A percentile compares a stretch with the other conserved stretches of the same genome.
These are phyloP conservation scores for Nigrograna mackinnonii DNA, from an alignment of 2,329 filamentous ascomycete species.

Conservation along the genomic window DNA sequence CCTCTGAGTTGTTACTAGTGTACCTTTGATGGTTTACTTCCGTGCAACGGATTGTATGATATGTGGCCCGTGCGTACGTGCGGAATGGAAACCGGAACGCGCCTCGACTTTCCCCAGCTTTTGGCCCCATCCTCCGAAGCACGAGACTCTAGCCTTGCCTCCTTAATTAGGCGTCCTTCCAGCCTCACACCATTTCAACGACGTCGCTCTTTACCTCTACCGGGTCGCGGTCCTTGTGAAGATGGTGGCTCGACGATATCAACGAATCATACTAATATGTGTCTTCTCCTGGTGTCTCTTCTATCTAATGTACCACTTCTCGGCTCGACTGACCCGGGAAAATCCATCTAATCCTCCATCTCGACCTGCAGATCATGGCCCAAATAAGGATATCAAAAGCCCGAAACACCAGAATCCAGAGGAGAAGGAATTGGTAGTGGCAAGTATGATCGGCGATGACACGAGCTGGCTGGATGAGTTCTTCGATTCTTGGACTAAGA, in stretches of 20 bases:
- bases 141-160: too few species aligned
- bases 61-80: too few species aligned
- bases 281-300: not conserved
- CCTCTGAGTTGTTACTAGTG: too few species aligned
- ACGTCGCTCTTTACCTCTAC: too few species aligned
- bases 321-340: not conserved
- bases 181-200: too few species aligned
- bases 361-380: not conserved
- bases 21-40: too few species aligned
- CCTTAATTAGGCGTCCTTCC: too few species aligned
- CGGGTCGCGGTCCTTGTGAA: too few species aligned
- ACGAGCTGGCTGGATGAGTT: conserved; percentile 35
- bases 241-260: conserved; percentile 13
- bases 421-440: conserved; percentile 32
- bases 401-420: conserved; percentile 1
- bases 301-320: conserved; percentile 3
- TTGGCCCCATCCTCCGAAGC: too few species aligned
- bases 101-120: too few species aligned
- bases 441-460: conserved; percentile 28
- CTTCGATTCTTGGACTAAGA: conserved; percentile 32
- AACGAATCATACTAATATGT: conserved; percentile 7
- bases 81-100: too few species aligned
- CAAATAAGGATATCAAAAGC: not conserved
- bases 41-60: too few species aligned
- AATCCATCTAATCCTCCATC: not conserved